Evolutionary conservation across 441 rosid species (phyloP).

Genomic region (Euphorbia corollata): DNA sequence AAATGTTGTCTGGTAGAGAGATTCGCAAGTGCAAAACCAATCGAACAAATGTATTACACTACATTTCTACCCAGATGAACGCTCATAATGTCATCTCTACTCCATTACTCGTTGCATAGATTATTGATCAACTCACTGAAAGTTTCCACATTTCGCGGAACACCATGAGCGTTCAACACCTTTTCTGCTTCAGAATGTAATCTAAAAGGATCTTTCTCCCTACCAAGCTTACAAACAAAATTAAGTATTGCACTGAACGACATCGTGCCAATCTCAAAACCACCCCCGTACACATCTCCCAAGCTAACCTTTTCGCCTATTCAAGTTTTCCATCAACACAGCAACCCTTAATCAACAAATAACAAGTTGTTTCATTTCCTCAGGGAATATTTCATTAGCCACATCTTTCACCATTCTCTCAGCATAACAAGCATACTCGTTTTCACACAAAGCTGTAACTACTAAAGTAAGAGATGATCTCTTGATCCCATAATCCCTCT

Average conservation of each 20-base stretch:
- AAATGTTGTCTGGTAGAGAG: not conserved
- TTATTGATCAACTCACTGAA: slow-evolving; percentile 67
- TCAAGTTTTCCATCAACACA: slow-evolving; percentile 72
- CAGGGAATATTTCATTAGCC: slow-evolving; percentile 83
- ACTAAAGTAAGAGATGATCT: slow-evolving; percentile 52
- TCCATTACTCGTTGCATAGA: slow-evolving; percentile 60
- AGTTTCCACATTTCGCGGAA: slow-evolving; percentile 74
- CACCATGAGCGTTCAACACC: slow-evolving; percentile 60
- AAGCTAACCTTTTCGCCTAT: slow-evolving; percentile 78
- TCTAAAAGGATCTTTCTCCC: slow-evolving; percentile 71
- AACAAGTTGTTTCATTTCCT: slow-evolving; percentile 70
- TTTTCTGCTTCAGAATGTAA: slow-evolving; percentile 58
- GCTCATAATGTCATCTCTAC: slow-evolving; percentile 48
- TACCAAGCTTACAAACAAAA: slow-evolving; percentile 81
- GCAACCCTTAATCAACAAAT: slow-evolving; percentile 83
- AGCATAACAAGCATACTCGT: slow-evolving; percentile 57
- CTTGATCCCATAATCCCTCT: slow-evolving; percentile 60
- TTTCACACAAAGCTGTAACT: slow-evolving; percentile 61
- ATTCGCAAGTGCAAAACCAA: too few species aligned
- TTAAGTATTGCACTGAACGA: slow-evolving; percentile 71
- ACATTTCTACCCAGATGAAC: too few species aligned
- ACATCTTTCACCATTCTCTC: slow-evolving; percentile 78
- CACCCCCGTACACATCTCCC: slow-evolving; percentile 94
- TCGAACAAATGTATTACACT: too few species aligned
- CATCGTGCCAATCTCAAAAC: slow-evolving; percentile 66